Evolutionary conservation across 495 filamentous ascomycete genomes (phyloP).

Genomic region (Hypoxylon fuscum): DNA sequence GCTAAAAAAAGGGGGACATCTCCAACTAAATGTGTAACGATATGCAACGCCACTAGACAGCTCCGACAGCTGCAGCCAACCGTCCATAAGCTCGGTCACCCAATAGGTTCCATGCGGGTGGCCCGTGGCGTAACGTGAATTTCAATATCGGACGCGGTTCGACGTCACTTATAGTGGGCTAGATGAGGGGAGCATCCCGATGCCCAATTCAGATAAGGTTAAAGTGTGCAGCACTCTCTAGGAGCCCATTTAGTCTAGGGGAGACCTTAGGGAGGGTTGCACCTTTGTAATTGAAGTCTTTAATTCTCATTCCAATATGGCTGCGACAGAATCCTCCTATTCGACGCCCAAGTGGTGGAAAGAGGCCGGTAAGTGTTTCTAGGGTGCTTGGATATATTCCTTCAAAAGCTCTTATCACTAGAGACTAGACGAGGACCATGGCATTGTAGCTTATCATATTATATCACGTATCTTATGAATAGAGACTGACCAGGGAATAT

Average conservation of each 20-base stretch:
- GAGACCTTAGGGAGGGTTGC: not conserved
- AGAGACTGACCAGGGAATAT: not conserved
- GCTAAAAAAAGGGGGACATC: no score
- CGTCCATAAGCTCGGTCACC: not conserved
- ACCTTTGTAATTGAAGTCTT: not conserved
- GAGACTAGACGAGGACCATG: not conserved
- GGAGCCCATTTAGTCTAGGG: not conserved
- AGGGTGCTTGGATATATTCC: not conserved
- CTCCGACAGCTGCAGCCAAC: constrained; percentile 23
- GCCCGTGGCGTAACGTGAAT: constrained; percentile 22
- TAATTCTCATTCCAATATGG: constrained; percentile 17
- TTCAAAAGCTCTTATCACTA: not conserved
- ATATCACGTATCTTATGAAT: not conserved
- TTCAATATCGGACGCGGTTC: constrained; percentile 24
- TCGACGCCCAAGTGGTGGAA: constrained; percentile 64
- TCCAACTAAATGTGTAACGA: no score
- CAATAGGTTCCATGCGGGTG: constrained; percentile 2
- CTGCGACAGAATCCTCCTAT: constrained; percentile 38
- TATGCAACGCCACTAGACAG: constrained; percentile 4
- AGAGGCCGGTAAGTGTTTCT: constrained; percentile 48
- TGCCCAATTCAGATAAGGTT: constrained; percentile 26
- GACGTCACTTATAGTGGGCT: constrained; percentile 29
- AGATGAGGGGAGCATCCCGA: constrained; percentile 17
- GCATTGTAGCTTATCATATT: not conserved
- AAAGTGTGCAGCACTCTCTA: no score